Evolutionary conservation across 2,329 filamentous ascomycete species (phyloP).

Genomic region (Xylaria sp.): DNA sequence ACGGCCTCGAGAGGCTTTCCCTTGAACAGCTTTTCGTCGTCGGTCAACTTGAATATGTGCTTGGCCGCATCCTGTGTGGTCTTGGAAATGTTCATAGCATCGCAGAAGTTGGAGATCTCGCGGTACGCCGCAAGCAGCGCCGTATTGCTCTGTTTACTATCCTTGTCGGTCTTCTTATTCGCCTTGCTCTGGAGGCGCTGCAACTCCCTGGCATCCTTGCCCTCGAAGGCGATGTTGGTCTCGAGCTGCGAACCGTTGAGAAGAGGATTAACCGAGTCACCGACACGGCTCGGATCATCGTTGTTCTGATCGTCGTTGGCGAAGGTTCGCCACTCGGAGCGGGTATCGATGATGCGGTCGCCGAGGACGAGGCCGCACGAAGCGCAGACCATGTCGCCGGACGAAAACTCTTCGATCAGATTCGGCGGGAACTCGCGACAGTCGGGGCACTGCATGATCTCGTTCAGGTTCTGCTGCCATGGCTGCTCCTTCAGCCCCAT

Average conservation of each 20-base stretch:
- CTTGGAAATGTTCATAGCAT: constrained; percentile 83
- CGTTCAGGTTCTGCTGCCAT: constrained; percentile 88
- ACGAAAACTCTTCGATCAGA: constrained; percentile 90
- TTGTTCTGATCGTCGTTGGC: constrained; percentile 97
- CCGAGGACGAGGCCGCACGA: constrained; percentile 92
- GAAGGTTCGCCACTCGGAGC: constrained; percentile 98
- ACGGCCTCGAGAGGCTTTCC: constrained; percentile 94
- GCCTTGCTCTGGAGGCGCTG: constrained; percentile 79
- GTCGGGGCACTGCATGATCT: constrained; percentile 86
- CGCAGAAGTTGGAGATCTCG: constrained; percentile 88
- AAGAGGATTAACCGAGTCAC: constrained; percentile 90
- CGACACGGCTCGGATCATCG: constrained; percentile 97
- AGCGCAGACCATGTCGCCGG: constrained; percentile 90
- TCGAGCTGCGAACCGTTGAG: constrained; percentile 90
- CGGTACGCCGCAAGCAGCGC: constrained; percentile 84
- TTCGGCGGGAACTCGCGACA: constrained; percentile 94
- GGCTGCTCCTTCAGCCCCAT: constrained; percentile 43
- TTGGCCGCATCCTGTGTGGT: constrained; percentile 90
- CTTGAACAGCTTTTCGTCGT: constrained; percentile 93
- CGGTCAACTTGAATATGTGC: constrained; percentile 93
- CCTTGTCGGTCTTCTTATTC: constrained; percentile 78
- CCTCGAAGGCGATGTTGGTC: constrained; percentile 87
- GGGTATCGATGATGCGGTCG: constrained; percentile 91
- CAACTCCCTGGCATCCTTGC: constrained; percentile 72
- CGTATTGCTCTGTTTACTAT: constrained; percentile 66